phyloP scores from a whole-genome alignment of 2,329 filamentous ascomycete species.

The Aspergillus pseudoglaucus region DNA sequence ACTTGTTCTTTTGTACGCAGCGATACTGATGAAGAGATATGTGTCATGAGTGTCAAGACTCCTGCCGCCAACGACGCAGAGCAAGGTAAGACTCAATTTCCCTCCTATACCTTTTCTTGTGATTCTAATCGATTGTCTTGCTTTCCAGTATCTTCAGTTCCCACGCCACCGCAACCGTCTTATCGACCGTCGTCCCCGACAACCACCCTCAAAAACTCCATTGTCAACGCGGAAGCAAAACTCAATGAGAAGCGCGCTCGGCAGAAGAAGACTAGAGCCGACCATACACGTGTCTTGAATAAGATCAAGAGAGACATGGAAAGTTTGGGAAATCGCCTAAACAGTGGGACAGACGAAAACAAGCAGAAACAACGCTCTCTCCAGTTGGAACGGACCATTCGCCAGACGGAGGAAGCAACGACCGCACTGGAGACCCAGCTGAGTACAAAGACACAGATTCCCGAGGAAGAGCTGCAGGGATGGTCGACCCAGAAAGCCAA shows the following conservation, averaged over 20 bases:
- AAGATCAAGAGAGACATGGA: slow-evolving; percentile 58
- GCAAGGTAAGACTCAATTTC: slow-evolving; percentile 41
- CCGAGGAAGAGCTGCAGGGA: slow-evolving; percentile 49
- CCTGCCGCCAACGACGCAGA: slow-evolving; percentile 53
- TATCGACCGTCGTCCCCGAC: slow-evolving; percentile 58
- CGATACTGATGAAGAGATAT: slow-evolving; percentile 52
- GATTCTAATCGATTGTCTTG: slow-evolving; percentile 6
- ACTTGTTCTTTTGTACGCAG: slow-evolving; percentile 56
- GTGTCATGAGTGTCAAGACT: slow-evolving; percentile 56
- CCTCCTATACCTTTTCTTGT: not conserved
- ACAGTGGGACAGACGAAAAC: slow-evolving; percentile 55
- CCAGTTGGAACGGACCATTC: slow-evolving; percentile 57
- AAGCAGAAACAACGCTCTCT: slow-evolving; percentile 55
- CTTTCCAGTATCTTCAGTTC: slow-evolving; percentile 29
- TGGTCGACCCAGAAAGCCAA: slow-evolving; percentile 47
- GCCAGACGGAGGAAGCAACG: slow-evolving; percentile 58
- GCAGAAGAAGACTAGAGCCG: slow-evolving; percentile 54
- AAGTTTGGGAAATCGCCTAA: slow-evolving; percentile 50
- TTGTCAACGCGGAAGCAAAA: slow-evolving; percentile 55
- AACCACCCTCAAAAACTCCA: slow-evolving; percentile 60
- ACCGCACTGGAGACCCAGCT: slow-evolving; percentile 49
- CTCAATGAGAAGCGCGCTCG: slow-evolving; percentile 54
- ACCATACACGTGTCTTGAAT: slow-evolving; percentile 53
- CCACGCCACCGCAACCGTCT: slow-evolving; percentile 50
- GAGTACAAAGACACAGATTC: slow-evolving; percentile 50